These are phyloP conservation scores for Karstenula rhodostoma DNA, from an alignment of 2,329 filamentous ascomycete genomes.

Conservation along the genomic window DNA sequence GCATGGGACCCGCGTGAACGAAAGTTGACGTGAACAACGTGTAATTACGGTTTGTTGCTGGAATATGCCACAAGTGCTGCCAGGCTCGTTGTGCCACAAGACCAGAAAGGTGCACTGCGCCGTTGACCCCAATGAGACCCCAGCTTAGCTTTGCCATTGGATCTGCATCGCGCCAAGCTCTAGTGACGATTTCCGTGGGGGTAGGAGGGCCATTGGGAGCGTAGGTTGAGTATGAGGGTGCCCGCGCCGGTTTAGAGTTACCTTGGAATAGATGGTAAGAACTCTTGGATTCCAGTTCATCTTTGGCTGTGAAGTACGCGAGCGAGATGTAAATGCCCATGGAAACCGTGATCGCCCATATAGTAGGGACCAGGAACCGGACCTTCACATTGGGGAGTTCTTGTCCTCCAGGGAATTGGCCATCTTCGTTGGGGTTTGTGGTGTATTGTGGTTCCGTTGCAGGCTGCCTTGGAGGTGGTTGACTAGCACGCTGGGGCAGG, in stretches of 20 bases:
- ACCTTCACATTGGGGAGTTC: slow-evolving; percentile 28
- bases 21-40: slow-evolving; percentile 42
- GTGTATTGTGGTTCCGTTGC: slow-evolving; percentile 10
- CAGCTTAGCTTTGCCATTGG: slow-evolving; percentile 38
- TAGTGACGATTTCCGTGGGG: slow-evolving; percentile 37
- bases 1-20: slow-evolving; percentile 33
- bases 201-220: slow-evolving; percentile 23
- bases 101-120: slow-evolving; percentile 36
- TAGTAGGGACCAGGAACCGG: slow-evolving; percentile 37
- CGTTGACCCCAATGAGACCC: slow-evolving; percentile 41
- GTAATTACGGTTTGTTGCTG: slow-evolving; percentile 39
- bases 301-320: slow-evolving; percentile 39
- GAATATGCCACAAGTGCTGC: slow-evolving; percentile 41
- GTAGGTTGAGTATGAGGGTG: not conserved
- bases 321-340: slow-evolving; percentile 38
- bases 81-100: slow-evolving; percentile 34
- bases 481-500: not conserved
- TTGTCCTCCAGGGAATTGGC: slow-evolving; percentile 4
- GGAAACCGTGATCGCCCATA: slow-evolving; percentile 40
- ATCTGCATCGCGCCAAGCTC: slow-evolving; percentile 34
- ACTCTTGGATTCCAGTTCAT: slow-evolving; percentile 26
- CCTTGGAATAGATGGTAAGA: slow-evolving; percentile 13
- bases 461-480: not conserved
- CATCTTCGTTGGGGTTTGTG: not conserved
- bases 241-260: not conserved